Evolutionary conservation across 768 basidiomycete species (phyloP).

Genomic region (Auriculariales sp.): DNA sequence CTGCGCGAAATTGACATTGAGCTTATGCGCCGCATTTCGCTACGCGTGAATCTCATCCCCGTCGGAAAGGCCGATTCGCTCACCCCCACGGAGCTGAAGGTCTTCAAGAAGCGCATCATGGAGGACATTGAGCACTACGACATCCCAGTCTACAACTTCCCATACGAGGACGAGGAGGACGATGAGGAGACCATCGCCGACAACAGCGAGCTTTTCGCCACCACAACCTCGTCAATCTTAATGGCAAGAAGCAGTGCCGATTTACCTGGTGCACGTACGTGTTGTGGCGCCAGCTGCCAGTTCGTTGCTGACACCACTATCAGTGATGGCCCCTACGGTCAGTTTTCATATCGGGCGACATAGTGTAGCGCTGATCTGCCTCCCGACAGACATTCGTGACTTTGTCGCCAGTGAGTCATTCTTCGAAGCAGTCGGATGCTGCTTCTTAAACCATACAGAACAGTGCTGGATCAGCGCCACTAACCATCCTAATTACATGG

Average conservation of each 20-base stretch:
- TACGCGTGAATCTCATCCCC: slow-evolving; percentile 97
- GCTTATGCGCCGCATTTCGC: slow-evolving; percentile 93
- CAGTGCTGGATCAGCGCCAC: background rate
- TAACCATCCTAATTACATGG: background rate
- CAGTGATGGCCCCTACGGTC: slow-evolving; percentile 75
- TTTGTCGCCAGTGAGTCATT: slow-evolving; percentile 46
- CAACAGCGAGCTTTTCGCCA: slow-evolving; percentile 81
- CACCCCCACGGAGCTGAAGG: slow-evolving; percentile 82
- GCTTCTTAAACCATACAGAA: background rate
- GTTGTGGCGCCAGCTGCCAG: too few relatives aligned
- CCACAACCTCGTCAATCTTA: slow-evolving; percentile 48
- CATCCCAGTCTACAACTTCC: slow-evolving; percentile 99
- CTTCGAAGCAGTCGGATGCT: background rate
- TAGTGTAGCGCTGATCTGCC: too few relatives aligned
- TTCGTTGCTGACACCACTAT: too few relatives aligned
- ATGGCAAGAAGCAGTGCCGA: slow-evolving; percentile 39
- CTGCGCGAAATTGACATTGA: slow-evolving; percentile 98
- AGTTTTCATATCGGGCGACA: too few relatives aligned
- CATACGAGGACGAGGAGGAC: slow-evolving; percentile 97
- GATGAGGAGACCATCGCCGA: slow-evolving; percentile 98
- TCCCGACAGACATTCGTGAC: slow-evolving; percentile 67
- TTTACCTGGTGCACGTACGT: slow-evolving; percentile 80
- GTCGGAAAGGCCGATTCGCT: slow-evolving; percentile 95
- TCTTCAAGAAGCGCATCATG: slow-evolving; percentile 99
- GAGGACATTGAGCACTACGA: slow-evolving; percentile 98